Conservation (phyloP, 148 eudicot species). For the Fagopyrum esculentum region DNA sequence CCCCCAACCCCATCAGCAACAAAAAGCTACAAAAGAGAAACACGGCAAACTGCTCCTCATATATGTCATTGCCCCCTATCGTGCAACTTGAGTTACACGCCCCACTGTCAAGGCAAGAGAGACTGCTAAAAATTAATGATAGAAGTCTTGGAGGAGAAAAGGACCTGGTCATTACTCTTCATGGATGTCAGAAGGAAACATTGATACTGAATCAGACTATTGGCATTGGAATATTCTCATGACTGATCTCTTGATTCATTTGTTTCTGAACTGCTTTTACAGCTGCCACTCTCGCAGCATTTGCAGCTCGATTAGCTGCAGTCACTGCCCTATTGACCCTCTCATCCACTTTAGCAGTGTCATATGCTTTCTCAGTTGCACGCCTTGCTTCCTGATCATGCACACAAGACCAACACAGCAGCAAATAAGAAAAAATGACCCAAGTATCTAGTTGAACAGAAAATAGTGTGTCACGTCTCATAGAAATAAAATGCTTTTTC, state of each 20-base stretch:
- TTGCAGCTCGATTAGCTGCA: constrained; percentile 82
- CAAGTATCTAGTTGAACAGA: not conserved
- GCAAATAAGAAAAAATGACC: not conserved
- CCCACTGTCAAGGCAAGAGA: constrained; percentile 9
- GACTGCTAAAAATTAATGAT: not conserved
- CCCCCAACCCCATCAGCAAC: not conserved
- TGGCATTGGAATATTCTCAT: constrained; percentile 35
- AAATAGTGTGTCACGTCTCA: not conserved
- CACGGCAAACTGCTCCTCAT: not conserved
- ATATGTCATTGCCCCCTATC: not conserved
- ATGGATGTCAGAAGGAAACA: not conserved
- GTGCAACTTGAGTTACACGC: constrained; percentile 9
- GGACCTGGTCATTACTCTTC: not conserved
- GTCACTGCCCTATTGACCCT: constrained; percentile 74
- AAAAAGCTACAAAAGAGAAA: not conserved
- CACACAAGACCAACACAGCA: not conserved
- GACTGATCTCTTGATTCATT: constrained; percentile 44
- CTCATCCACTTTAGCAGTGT: constrained; percentile 82
- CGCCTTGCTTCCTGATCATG: constrained; percentile 71
- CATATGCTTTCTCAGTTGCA: constrained; percentile 78
- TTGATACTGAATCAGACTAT: constrained; percentile 20
- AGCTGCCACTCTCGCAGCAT: constrained; percentile 89
- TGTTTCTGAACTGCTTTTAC: constrained; percentile 86
- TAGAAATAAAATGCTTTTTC: not conserved
- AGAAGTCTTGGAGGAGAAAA: not conserved